A percentile compares a stretch with the other conserved stretches of the same genome.
phyloP scores from a whole-genome alignment of 495 filamentous ascomycete genomes.

The Penicillium odoratum region DNA sequence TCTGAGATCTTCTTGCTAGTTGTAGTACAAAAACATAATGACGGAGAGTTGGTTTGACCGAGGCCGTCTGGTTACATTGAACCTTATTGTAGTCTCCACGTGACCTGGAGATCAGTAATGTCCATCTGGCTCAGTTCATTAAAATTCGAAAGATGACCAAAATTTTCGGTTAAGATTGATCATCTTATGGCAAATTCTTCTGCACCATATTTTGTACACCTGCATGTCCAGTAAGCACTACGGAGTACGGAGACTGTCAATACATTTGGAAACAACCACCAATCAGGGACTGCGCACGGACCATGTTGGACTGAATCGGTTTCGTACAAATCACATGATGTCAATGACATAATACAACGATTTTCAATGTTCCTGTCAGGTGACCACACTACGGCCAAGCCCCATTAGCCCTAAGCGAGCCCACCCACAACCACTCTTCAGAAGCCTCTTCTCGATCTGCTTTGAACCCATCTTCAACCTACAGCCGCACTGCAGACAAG shows the following conservation, averaged over 20 bases:
- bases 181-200: not conserved
- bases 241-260: not conserved
- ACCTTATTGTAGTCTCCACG: not conserved
- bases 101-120: not conserved
- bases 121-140: not conserved
- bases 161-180: too few species aligned
- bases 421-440: slow-evolving; percentile 46
- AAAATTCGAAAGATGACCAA: too few species aligned
- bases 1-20: not conserved
- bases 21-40: not conserved
- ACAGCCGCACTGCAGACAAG: slow-evolving; percentile 53
- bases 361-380: slow-evolving; percentile 12
- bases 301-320: not conserved
- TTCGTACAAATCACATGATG: slow-evolving; percentile 21
- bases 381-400: slow-evolving; percentile 31
- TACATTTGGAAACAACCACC: not conserved
- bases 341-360: slow-evolving; percentile 14
- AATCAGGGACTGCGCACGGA: not conserved
- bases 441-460: slow-evolving; percentile 43
- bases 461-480: slow-evolving; percentile 47
- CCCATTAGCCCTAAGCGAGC: slow-evolving; percentile 47
- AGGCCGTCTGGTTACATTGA: not conserved
- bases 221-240: not conserved
- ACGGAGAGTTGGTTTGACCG: not conserved
- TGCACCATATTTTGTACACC: not conserved